Conservation (phyloP, 257 asterid genomes). For the Gentiana dahurica region DNA sequence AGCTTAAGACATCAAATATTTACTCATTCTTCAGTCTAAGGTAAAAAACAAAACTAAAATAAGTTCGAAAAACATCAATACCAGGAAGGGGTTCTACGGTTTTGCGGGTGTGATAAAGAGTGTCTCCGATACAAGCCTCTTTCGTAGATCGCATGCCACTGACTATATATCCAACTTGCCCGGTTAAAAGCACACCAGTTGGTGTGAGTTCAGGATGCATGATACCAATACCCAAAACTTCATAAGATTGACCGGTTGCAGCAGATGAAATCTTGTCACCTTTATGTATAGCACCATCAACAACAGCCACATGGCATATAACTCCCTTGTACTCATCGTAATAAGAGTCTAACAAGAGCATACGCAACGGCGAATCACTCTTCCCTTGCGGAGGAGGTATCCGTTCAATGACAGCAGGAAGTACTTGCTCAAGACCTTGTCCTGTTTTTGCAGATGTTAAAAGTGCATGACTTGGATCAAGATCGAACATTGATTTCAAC, state of each 20-base stretch:
- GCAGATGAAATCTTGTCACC: conserved; percentile 86
- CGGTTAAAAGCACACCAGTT: conserved; percentile 82
- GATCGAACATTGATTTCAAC: conserved; percentile 86
- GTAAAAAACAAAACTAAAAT: not conserved
- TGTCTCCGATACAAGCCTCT: conserved; percentile 97
- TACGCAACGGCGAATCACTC: conserved; percentile 47
- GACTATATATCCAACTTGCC: conserved; percentile 93
- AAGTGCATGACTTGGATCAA: conserved; percentile 70
- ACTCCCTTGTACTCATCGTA: conserved; percentile 97
- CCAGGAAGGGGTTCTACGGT: conserved; percentile 85
- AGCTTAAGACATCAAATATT: too few relatives aligned
- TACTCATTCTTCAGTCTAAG: conserved; percentile 1
- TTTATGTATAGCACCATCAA: conserved; percentile 82
- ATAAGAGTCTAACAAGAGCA: conserved; percentile 90
- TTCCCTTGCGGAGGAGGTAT: conserved; percentile 89
- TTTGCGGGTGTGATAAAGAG: conserved; percentile 58
- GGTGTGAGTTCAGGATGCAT: conserved; percentile 91
- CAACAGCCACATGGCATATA: conserved; percentile 94
- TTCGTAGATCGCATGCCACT: conserved; percentile 95
- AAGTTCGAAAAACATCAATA: conserved; percentile 11
- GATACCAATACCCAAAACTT: conserved; percentile 77
- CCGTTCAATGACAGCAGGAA: conserved; percentile 95
- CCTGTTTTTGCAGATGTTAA: conserved; percentile 96
- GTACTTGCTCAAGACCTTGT: conserved; percentile 77
- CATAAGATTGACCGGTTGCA: conserved; percentile 87